phyloP scores from a whole-genome alignment of 139 green algal species.

The Coelastrella sp. region DNA sequence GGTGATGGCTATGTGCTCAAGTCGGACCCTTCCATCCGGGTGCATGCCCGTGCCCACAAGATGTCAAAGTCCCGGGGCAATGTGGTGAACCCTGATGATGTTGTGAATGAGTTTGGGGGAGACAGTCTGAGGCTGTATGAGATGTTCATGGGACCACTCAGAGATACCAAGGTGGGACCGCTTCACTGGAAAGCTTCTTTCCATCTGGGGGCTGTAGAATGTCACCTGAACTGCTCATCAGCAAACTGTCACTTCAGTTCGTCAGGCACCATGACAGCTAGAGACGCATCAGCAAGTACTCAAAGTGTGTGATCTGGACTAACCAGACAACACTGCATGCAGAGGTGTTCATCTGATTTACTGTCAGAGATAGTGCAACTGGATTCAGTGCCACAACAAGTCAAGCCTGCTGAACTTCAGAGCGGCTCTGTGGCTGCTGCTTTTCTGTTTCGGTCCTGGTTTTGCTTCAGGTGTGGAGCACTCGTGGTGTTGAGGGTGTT shows the following conservation, averaged over 20 bases:
- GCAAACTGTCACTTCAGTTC: too few species aligned
- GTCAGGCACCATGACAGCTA: too few species aligned
- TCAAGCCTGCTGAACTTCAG: too few species aligned
- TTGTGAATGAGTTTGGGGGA: conserved; percentile 92
- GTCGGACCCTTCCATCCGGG: conserved; percentile 67
- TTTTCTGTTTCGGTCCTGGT: background rate
- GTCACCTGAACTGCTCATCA: too few species aligned
- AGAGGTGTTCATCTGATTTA: too few species aligned
- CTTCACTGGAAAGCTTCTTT: background rate
- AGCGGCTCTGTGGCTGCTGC: conserved; percentile 5
- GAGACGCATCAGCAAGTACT: too few species aligned
- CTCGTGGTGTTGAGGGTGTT: conserved; percentile 94
- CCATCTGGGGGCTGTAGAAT: too few species aligned
- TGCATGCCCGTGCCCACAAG: conserved; percentile 93
- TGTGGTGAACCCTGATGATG: conserved; percentile 98
- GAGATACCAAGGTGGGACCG: conserved; percentile 86
- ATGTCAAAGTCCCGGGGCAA: conserved; percentile 98
- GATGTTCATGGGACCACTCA: conserved; percentile 99
- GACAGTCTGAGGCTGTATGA: conserved; percentile 98
- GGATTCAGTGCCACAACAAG: too few species aligned
- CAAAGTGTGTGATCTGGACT: too few species aligned
- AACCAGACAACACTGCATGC: too few species aligned
- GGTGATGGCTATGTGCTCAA: conserved; percentile 73
- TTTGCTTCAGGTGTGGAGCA: conserved; percentile 85
- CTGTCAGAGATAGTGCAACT: too few species aligned